These are phyloP conservation scores for Pholiota adiposa DNA, from an alignment of 1,284 basidiomycete genomes.

Conservation along the genomic window DNA sequence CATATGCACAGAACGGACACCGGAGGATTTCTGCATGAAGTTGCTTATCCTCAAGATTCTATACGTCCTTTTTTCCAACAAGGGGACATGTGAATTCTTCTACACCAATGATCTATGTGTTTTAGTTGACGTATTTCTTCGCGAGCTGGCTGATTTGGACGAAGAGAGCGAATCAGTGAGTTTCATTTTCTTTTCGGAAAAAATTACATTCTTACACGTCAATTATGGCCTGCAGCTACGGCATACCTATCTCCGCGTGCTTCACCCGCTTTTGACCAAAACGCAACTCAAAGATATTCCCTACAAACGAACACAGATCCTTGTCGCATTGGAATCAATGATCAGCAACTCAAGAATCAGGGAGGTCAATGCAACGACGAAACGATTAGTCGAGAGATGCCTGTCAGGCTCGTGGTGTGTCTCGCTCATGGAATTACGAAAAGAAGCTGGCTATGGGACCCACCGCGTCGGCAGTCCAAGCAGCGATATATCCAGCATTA, in stretches of 20 bases:
- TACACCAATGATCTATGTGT: constrained; percentile 98
- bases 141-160: constrained; percentile 89
- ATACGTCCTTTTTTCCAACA: constrained; percentile 94
- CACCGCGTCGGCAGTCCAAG: constrained; percentile 44
- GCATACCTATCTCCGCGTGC: constrained; percentile 95
- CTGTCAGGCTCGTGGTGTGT: constrained; percentile 89
- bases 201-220: not conserved
- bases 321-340: constrained; percentile 81
- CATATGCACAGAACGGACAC: constrained; percentile 67
- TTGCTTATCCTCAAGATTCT: constrained; percentile 94
- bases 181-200: not conserved
- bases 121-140: constrained; percentile 94
- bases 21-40: constrained; percentile 95
- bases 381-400: constrained; percentile 91
- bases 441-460: constrained; percentile 31
- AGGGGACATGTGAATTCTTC: constrained; percentile 94
- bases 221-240: constrained; percentile 63
- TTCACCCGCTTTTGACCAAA: constrained; percentile 93
- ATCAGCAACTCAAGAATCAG: constrained; percentile 77
- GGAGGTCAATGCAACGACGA: constrained; percentile 86
- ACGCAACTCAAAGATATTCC: constrained; percentile 87
- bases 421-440: constrained; percentile 50
- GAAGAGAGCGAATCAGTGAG: constrained; percentile 92
- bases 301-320: constrained; percentile 93
- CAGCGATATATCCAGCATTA: constrained; percentile 43